These are phyloP conservation scores for Coemansia sp. DNA, from an alignment of 192 early-diverging fungal species.

Conservation along the genomic window DNA sequence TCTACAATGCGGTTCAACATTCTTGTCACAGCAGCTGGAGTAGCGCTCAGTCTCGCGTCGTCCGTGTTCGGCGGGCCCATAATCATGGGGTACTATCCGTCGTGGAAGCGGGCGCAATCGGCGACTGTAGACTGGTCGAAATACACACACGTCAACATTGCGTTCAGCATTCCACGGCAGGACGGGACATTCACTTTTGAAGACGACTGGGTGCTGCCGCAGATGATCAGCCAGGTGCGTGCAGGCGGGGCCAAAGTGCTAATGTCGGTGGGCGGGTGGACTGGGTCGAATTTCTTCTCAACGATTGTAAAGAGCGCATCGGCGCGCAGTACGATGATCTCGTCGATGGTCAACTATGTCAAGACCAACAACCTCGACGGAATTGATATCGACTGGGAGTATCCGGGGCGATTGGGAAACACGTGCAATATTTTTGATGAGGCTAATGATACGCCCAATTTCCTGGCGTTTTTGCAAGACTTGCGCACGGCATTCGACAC, in stretches of 20 bases:
- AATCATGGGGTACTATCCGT: slow-evolving; percentile 41
- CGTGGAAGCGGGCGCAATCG: slow-evolving; percentile 33
- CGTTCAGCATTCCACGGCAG: slow-evolving; percentile 54
- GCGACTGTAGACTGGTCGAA: slow-evolving; percentile 31
- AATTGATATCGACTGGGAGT: slow-evolving; percentile 75
- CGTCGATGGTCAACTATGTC: slow-evolving; percentile 59
- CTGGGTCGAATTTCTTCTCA: slow-evolving; percentile 65
- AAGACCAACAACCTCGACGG: slow-evolving; percentile 56
- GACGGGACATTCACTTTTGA: slow-evolving; percentile 42
- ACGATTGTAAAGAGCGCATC: slow-evolving; percentile 49
- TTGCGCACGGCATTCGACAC: slow-evolving; percentile 40
- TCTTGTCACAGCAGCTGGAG: slow-evolving; percentile 17
- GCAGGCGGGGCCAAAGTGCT: slow-evolving; percentile 56
- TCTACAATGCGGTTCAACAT: slow-evolving; percentile 26
- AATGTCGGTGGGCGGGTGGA: slow-evolving; percentile 69
- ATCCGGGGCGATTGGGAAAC: slow-evolving; percentile 54
- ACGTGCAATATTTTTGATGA: slow-evolving; percentile 47
- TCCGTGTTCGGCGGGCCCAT: slow-evolving; percentile 5
- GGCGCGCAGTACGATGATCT: slow-evolving; percentile 55
- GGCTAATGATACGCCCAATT: slow-evolving; percentile 64
- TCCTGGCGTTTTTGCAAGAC: slow-evolving; percentile 57
- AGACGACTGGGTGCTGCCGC: slow-evolving; percentile 33
- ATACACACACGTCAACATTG: slow-evolving; percentile 71
- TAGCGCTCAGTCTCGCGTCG: slow-evolving; percentile 22
- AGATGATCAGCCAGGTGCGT: slow-evolving; percentile 42